Percentiles rank a stretch among this genome's conserved stretches.
Evolutionary conservation across 768 basidiomycete species (phyloP).

Genomic region (Coprinellus aureogranulatus): DNA sequence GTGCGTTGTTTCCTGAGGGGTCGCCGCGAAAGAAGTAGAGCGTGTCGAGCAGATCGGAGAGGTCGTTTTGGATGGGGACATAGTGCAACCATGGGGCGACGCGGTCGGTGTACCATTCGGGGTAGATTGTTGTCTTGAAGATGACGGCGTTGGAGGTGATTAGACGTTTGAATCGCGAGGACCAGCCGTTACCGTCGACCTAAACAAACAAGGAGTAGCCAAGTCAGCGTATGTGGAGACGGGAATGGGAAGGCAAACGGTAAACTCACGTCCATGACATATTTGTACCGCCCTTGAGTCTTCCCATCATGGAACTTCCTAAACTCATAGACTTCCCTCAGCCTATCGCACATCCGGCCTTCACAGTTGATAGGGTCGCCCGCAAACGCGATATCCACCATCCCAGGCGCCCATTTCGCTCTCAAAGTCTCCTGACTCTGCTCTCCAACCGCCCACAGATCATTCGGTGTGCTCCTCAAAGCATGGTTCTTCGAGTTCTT

Average conservation of each 20-base stretch:
- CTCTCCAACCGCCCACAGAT: not conserved
- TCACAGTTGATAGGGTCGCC: constrained; percentile 44
- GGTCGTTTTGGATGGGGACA: constrained; percentile 61
- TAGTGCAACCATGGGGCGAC: constrained; percentile 73
- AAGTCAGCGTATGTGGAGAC: too few species aligned
- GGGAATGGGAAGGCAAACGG: too few species aligned
- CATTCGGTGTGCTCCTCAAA: constrained; percentile 1
- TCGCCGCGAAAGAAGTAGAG: constrained; percentile 71
- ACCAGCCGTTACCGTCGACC: constrained; percentile 70
- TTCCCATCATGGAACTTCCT: constrained; percentile 38
- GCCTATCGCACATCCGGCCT: constrained; percentile 35
- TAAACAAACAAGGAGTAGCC: too few species aligned
- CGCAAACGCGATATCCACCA: constrained; percentile 59
- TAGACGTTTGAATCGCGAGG: constrained; percentile 62
- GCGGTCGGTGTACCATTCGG: constrained; percentile 67
- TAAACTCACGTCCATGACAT: constrained; percentile 56
- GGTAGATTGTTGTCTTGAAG: constrained; percentile 71
- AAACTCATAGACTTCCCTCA: constrained; percentile 51
- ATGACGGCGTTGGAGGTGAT: constrained; percentile 61
- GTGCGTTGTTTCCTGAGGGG: constrained; percentile 47
- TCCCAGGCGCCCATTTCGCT: constrained; percentile 28
- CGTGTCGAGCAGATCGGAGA: constrained; percentile 65
- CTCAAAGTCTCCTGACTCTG: constrained; percentile 2
- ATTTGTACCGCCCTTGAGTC: constrained; percentile 59
- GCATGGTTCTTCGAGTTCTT: not conserved